Conservation (phyloP, 2,329 filamentous ascomycete species). For the Aspergillus tanneri region DNA sequence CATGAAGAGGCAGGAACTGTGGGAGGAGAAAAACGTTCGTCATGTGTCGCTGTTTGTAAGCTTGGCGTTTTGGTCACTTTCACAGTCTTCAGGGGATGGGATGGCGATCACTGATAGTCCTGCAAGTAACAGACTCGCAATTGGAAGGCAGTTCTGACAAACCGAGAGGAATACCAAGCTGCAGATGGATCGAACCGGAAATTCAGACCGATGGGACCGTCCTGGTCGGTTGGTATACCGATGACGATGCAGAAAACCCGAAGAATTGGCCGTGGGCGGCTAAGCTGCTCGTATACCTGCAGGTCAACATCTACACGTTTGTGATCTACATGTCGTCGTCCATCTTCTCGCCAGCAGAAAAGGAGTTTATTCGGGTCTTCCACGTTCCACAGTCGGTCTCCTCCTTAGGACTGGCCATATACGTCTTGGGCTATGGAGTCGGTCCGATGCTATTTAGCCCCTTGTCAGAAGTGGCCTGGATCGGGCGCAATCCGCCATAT, state of each 20-base stretch:
- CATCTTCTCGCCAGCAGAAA: conserved; percentile 26
- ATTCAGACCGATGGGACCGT: too few relatives aligned
- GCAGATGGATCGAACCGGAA: too few relatives aligned
- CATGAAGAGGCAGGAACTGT: too few relatives aligned
- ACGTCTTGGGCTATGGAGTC: conserved; percentile 50
- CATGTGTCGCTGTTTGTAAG: too few relatives aligned
- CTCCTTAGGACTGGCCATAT: conserved; percentile 32
- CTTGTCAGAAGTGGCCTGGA: conserved; percentile 62
- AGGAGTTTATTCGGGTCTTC: conserved; percentile 21
- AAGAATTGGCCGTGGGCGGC: conserved; percentile 27
- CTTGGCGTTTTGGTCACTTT: too few relatives aligned
- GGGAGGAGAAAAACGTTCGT: too few relatives aligned
- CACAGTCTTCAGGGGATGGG: too few relatives aligned
- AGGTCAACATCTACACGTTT: conserved; percentile 30
- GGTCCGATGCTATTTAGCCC: conserved; percentile 66
- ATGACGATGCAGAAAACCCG: conserved; percentile 17
- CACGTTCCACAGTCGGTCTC: conserved; percentile 26
- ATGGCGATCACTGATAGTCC: too few relatives aligned
- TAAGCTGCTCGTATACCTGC: conserved; percentile 21
- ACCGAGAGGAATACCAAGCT: too few relatives aligned
- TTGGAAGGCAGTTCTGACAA: too few relatives aligned
- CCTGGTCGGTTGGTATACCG: not conserved
- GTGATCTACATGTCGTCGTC: conserved; percentile 32
- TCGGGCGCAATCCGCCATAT: conserved; percentile 67
- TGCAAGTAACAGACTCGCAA: too few relatives aligned